phyloP scores from a whole-genome alignment of 495 filamentous ascomycete species.

The Usnea hakonensis region DNA sequence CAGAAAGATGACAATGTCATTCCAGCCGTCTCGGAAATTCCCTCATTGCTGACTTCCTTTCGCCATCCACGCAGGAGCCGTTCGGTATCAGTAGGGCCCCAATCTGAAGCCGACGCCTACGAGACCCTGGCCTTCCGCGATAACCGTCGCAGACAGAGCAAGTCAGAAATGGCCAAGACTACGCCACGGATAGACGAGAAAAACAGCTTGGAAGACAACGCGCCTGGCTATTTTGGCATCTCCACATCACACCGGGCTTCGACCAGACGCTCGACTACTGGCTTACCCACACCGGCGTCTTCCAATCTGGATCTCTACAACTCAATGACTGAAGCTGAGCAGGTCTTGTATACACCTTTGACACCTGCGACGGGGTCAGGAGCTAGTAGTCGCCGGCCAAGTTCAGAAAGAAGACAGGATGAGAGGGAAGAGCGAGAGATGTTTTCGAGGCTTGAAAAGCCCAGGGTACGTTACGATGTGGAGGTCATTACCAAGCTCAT shows the following conservation, averaged over 20 bases:
- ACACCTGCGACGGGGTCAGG: constrained; percentile 31
- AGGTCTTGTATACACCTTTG: constrained; percentile 28
- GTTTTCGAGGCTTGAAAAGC: constrained; percentile 75
- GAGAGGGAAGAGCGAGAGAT: constrained; percentile 67
- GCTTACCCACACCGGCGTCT: constrained; percentile 27
- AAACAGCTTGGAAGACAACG: not conserved
- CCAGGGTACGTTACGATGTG: constrained; percentile 90
- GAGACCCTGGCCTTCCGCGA: constrained; percentile 92
- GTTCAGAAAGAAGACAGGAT: constrained; percentile 42
- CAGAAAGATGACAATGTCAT: constrained; percentile 79
- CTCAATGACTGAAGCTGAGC: constrained; percentile 55
- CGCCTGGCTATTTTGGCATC: constrained; percentile 16
- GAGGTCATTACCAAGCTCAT: constrained; percentile 95
- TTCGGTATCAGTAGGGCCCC: constrained; percentile 85
- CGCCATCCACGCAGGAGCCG: constrained; percentile 67
- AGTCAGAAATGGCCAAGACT: constrained; percentile 27
- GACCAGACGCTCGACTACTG: constrained; percentile 5
- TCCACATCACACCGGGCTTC: constrained; percentile 14
- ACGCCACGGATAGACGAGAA: constrained; percentile 7
- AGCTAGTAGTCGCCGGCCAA: constrained; percentile 28
- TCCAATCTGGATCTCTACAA: constrained; percentile 56
- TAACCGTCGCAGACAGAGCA: constrained; percentile 68
- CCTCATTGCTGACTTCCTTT: constrained; percentile 67
- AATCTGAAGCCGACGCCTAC: constrained; percentile 92
- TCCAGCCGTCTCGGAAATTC: constrained; percentile 75